Evolutionary conservation across 1,139 yeast species (phyloP).

Genomic region (Pichia norvegensis): DNA sequence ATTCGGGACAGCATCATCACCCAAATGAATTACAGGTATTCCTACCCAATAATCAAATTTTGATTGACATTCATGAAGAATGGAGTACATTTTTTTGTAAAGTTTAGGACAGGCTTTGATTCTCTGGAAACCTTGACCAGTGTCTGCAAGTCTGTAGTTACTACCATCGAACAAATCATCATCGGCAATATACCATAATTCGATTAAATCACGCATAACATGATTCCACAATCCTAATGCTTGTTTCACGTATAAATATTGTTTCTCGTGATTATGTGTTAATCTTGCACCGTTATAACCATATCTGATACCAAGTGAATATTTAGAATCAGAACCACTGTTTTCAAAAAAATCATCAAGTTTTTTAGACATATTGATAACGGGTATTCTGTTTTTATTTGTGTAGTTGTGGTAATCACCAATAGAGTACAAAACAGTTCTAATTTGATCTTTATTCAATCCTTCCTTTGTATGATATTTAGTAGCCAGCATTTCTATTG

Average conservation of each 20-base stretch:
- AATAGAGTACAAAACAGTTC: constrained; percentile 61
- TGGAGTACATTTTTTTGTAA: constrained; percentile 58
- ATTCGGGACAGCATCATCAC: constrained; percentile 74
- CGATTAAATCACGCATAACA: constrained; percentile 66
- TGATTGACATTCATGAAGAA: constrained; percentile 52
- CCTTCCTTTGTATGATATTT: constrained; percentile 33
- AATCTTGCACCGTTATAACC: constrained; percentile 62
- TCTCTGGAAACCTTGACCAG: constrained; percentile 73
- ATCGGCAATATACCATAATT: constrained; percentile 66
- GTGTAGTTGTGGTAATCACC: constrained; percentile 69
- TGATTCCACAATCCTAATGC: constrained; percentile 65
- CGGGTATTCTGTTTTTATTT: constrained; percentile 60
- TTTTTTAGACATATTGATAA: constrained; percentile 47
- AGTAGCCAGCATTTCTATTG: constrained; percentile 49
- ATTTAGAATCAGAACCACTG: constrained; percentile 27
- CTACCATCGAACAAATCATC: constrained; percentile 48
- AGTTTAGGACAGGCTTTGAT: constrained; percentile 62
- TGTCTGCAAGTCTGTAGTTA: constrained; percentile 51
- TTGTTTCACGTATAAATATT: constrained; percentile 61
- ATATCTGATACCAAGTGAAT: constrained; percentile 51
- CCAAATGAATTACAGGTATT: constrained; percentile 65
- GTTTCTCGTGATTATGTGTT: constrained; percentile 62
- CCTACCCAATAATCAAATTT: constrained; percentile 66
- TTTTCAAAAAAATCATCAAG: constrained; percentile 44
- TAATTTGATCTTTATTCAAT: constrained; percentile 46